Percentiles rank a stretch among this genome's conserved stretches.
phyloP scores from a whole-genome alignment of 768 basidiomycete genomes.

The Tylopilus vinaceipallidus region DNA sequence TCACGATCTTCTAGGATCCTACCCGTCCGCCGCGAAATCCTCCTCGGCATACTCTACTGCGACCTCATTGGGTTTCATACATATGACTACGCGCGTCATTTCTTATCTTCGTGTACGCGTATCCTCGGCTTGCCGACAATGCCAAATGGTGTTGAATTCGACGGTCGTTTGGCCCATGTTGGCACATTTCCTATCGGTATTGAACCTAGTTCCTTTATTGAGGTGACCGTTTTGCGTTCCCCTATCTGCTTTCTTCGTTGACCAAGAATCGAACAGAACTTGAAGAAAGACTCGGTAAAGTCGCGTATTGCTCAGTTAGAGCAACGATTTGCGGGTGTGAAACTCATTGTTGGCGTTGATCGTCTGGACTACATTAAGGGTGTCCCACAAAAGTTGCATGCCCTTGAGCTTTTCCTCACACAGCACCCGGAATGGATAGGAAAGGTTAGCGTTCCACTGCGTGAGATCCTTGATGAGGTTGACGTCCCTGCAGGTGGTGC shows the following conservation, averaged over 20 bases:
- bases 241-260: too few species aligned
- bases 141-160: constrained; percentile 97
- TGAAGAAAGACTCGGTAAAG: constrained; percentile 77
- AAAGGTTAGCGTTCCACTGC: constrained; percentile 52
- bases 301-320: constrained; percentile 79
- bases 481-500: constrained; percentile 63
- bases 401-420: constrained; percentile 91
- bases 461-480: background rate
- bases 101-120: constrained; percentile 96
- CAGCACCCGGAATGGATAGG: constrained; percentile 99
- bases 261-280: constrained; percentile 47
- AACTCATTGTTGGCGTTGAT: constrained; percentile 98
- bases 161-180: constrained; percentile 92
- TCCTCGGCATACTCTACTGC: constrained; percentile 94
- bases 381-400: constrained; percentile 97
- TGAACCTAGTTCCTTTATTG: constrained; percentile 88
- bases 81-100: constrained; percentile 99
- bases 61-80: constrained; percentile 99
- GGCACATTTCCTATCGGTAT: constrained; percentile 99
- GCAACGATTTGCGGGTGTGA: constrained; percentile 89
- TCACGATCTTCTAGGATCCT: constrained; percentile 62
- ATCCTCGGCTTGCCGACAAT: constrained; percentile 93
- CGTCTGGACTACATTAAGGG: constrained; percentile 99
- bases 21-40: constrained; percentile 94
- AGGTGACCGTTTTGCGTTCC: constrained; percentile 42